Evolutionary conservation across 768 basidiomycete genomes (phyloP).

Genomic region (Podaxis sp.): DNA sequence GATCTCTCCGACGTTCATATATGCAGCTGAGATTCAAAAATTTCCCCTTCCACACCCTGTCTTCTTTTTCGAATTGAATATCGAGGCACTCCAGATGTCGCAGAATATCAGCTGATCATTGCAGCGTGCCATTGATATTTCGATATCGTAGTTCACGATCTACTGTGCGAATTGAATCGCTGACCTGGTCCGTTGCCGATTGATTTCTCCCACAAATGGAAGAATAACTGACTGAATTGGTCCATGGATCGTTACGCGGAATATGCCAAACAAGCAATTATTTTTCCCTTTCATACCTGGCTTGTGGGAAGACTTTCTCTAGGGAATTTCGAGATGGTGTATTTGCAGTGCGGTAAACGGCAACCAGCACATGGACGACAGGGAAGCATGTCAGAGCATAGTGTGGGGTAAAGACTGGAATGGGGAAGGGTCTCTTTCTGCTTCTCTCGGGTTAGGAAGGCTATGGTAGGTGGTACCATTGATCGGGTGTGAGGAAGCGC

Average conservation of each 20-base stretch:
- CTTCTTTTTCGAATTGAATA: neutral
- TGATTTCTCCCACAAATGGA: neutral
- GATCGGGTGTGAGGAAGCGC: too few relatives aligned
- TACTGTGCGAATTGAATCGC: neutral
- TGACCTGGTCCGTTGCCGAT: neutral
- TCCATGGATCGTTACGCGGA: neutral
- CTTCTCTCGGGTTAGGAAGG: neutral
- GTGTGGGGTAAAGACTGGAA: neutral
- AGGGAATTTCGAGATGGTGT: neutral
- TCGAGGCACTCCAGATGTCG: neutral
- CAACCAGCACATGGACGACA: neutral
- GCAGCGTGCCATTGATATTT: neutral
- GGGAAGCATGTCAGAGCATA: neutral
- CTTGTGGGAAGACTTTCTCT: neutral
- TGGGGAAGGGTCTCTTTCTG: slow-evolving; percentile 4
- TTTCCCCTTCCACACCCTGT: neutral
- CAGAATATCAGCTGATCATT: neutral
- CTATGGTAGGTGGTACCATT: neutral
- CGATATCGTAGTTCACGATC: neutral
- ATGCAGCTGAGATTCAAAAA: neutral
- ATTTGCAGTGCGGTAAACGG: neutral
- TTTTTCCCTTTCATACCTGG: neutral
- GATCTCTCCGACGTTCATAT: neutral
- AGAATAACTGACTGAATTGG: neutral
- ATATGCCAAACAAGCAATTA: neutral